Percentiles rank a stretch among this genome's conserved stretches.
phyloP scores from a whole-genome alignment of 2,329 filamentous ascomycete genomes.

The Colletotrichum abscissum region DNA sequence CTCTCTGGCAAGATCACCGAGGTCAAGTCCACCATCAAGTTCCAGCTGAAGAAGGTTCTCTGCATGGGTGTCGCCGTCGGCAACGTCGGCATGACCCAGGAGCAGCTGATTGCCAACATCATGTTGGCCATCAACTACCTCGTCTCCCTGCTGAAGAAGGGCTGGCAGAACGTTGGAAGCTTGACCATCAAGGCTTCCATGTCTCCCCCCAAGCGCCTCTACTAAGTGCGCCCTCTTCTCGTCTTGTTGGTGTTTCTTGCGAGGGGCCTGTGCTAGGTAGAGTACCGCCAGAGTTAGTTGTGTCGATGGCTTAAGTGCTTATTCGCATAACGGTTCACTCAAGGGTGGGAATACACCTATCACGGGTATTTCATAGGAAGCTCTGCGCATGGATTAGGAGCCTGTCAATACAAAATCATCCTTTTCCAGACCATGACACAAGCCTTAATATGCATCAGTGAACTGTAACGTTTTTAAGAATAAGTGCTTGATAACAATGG shows the following conservation, averaged over 20 bases:
- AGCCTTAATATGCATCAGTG: background rate
- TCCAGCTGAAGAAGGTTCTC: conserved; percentile 99
- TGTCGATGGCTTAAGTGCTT: conserved; percentile 21
- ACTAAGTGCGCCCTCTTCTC: conserved; percentile 68
- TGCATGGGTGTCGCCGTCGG: conserved; percentile 99
- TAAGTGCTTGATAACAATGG: background rate
- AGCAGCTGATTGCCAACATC: conserved; percentile 97
- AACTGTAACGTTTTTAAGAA: background rate
- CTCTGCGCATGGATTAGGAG: conserved; percentile 34
- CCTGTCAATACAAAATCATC: conserved; percentile 21
- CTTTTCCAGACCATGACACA: background rate
- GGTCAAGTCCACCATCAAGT: conserved; percentile 99
- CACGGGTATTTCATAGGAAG: conserved; percentile 31
- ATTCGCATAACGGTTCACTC: background rate
- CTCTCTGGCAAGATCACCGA: conserved; percentile 96
- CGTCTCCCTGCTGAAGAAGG: conserved; percentile 99
- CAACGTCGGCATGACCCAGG: conserved; percentile 96
- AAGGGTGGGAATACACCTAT: background rate
- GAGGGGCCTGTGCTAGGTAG: conserved; percentile 13
- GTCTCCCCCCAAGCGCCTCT: conserved; percentile 97
- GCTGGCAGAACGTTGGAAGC: conserved; percentile 99
- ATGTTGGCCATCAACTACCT: conserved; percentile 99
- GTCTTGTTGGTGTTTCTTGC: background rate
- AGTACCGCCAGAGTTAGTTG: conserved; percentile 9
- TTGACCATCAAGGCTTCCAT: conserved; percentile 99